Evolutionary conservation across 2,329 filamentous ascomycete species (phyloP), one percentile per base, ranked within the genome.

Genomic region (Endothia cerciana): DNA sequence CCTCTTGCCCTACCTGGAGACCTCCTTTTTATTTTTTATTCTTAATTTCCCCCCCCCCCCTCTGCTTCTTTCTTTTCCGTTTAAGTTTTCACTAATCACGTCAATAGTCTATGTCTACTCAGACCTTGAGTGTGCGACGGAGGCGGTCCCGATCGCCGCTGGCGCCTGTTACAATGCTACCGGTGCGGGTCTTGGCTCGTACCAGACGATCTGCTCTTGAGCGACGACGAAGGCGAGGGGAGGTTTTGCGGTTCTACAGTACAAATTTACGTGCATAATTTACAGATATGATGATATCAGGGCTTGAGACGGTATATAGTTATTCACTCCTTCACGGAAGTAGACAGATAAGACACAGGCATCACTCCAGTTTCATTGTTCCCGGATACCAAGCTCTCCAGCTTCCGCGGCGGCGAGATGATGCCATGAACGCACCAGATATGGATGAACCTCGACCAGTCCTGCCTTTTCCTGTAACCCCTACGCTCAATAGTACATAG

Each of bases 141-240:
- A 55, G n/a, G 33, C 43, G 25, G 33, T n/a, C 7, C 51, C 59
- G 3, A 22, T 67, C 0, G 38, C 41, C 0, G 19, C 41, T 1
- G 65, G 65, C 7, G 51, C 58, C 1, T 67, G 65, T 40, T 65
- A 49, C 22, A n/a, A 65, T 36, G 47, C 59, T 13, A 33, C 56
- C 1, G 17, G 53, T n/a, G 17, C 17, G 15, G 65, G 62, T 1
- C n/a, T 67, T 43, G 17, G 15, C 28, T 65, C 65, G 19, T 65
- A 59, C 53, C 38, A 55, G 62, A 28, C 51, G 7, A 22, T 67
- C 33, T 65, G 62, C 45, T 38, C 59, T 38, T 49, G 19, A 55
- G 30, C 28, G 28, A 4, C 30, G 7, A 19, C 30, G 22, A 25
- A 36, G 33, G n/a, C n/a, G n/a, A n/a, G n/a, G n/a, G n/a, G n/a